A percentile compares a stretch with the other conserved stretches of the same genome.
Evolutionary conservation across 257 asterid species (phyloP).

Genomic region (Solanum pinnatisectum): DNA sequence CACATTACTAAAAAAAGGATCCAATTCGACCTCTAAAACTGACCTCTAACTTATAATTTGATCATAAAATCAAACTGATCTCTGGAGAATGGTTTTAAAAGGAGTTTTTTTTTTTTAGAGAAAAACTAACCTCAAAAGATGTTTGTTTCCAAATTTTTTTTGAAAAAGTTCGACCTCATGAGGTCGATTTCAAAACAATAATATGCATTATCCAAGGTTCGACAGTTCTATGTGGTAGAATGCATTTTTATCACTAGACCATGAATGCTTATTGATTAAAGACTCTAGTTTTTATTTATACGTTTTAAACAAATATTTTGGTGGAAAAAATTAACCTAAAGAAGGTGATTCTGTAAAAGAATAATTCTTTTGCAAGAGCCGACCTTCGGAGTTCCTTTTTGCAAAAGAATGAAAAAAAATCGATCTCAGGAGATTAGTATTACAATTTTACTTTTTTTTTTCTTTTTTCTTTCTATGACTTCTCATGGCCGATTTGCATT

Average conservation of each 20-base stretch:
- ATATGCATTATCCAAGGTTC: background rate
- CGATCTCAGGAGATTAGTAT: background rate
- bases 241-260: background rate
- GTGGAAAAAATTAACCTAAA: background rate
- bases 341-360: background rate
- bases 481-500: background rate
- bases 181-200: background rate
- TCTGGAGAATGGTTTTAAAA: background rate
- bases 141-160: rapidly evolving
- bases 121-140: background rate
- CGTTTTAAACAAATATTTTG: background rate
- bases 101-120: background rate
- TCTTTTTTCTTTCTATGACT: background rate
- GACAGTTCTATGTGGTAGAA: background rate
- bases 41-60: background rate
- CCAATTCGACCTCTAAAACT: background rate
- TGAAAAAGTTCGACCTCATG: background rate
- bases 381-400: background rate
- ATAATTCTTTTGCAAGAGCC: background rate
- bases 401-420: too few relatives aligned
- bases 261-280: background rate
- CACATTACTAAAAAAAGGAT: background rate
- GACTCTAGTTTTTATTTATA: background rate
- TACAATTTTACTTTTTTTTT: too few relatives aligned
- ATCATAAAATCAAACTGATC: background rate